Evolutionary conservation across 371 early-diverging fungal genomes (phyloP).

Genomic region (Apophysomyces elegans): DNA sequence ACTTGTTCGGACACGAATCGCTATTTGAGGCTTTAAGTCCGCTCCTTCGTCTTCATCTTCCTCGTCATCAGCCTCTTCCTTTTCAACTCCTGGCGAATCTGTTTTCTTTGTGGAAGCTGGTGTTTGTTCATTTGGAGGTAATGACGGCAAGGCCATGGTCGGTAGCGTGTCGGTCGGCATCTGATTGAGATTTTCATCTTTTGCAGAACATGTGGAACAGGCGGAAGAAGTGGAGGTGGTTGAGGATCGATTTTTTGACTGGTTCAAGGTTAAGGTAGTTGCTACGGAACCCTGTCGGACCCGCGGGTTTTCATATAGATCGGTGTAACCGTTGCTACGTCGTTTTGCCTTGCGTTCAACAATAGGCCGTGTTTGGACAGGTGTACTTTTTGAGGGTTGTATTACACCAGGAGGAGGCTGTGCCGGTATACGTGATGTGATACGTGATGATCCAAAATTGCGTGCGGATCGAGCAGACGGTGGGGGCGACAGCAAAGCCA

Average conservation of each 20-base stretch:
- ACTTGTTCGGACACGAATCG: constrained; percentile 29
- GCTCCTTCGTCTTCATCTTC: not conserved
- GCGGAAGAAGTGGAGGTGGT: constrained; percentile 6
- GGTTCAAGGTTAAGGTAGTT: not conserved
- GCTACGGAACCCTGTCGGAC: constrained; percentile 6
- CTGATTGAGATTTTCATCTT: constrained; percentile 1
- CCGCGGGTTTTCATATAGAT: constrained; percentile 14
- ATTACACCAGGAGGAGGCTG: constrained; percentile 9
- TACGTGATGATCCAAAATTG: not conserved
- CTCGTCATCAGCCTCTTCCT: constrained; percentile 9
- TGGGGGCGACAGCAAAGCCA: constrained; percentile 3
- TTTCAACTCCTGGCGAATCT: not conserved
- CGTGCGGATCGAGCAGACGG: constrained; percentile 11
- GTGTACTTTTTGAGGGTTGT: constrained; percentile 14
- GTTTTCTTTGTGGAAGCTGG: not conserved
- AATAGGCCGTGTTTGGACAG: not conserved
- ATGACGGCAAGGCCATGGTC: constrained; percentile 13
- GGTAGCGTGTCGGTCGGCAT: not conserved
- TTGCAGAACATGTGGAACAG: constrained; percentile 2
- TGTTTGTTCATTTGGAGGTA: not conserved
- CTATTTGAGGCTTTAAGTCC: constrained; percentile 10
- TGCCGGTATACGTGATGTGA: not conserved
- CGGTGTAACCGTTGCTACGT: constrained; percentile 19
- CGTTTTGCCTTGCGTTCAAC: constrained; percentile 4
- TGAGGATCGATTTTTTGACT: not conserved